A percentile compares a stretch with the other conserved stretches of the same genome.
phyloP scores from a whole-genome alignment of 352 stramenopile genomes.

The Plasmopara viticola region DNA sequence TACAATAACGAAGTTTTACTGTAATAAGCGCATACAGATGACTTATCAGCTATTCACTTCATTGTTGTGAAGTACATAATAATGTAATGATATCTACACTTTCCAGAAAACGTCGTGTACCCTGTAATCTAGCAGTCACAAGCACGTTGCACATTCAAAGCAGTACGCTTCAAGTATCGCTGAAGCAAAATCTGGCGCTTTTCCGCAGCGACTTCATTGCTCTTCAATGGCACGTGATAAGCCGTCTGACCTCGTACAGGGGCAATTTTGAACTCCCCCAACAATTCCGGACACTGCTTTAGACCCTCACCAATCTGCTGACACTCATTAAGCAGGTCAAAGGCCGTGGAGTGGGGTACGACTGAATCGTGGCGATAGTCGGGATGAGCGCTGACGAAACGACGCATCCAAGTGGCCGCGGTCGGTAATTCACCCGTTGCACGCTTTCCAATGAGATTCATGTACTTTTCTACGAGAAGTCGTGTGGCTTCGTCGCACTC shows the following conservation, averaged over 20 bases:
- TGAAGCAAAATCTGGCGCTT: slow-evolving; percentile 68
- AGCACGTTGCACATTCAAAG: slow-evolving; percentile 17
- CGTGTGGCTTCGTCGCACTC: slow-evolving; percentile 92
- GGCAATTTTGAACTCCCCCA: slow-evolving; percentile 91
- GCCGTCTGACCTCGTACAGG: slow-evolving; percentile 85
- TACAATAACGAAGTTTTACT: no score
- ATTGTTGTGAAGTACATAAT: no score
- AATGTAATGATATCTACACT: no score
- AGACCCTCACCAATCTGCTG: slow-evolving; percentile 94
- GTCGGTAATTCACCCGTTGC: slow-evolving; percentile 94
- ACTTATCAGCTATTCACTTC: background rate
- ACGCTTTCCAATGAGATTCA: slow-evolving; percentile 91
- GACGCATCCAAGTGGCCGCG: slow-evolving; percentile 94
- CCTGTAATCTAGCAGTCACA: slow-evolving; percentile 22
- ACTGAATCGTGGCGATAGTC: slow-evolving; percentile 95
- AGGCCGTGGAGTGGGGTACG: slow-evolving; percentile 73
- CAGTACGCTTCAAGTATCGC: slow-evolving; percentile 30
- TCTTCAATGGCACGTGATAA: slow-evolving; percentile 92
- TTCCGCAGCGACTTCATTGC: slow-evolving; percentile 61
- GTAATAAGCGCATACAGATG: background rate
- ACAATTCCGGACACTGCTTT: slow-evolving; percentile 88
- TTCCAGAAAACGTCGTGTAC: background rate
- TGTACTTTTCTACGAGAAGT: slow-evolving; percentile 60
- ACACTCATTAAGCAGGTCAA: slow-evolving; percentile 94
- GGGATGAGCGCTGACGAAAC: slow-evolving; percentile 92